Evolutionary conservation across 257 asterid genomes (phyloP).

Genomic region (Solanum corneliomulleri): DNA sequence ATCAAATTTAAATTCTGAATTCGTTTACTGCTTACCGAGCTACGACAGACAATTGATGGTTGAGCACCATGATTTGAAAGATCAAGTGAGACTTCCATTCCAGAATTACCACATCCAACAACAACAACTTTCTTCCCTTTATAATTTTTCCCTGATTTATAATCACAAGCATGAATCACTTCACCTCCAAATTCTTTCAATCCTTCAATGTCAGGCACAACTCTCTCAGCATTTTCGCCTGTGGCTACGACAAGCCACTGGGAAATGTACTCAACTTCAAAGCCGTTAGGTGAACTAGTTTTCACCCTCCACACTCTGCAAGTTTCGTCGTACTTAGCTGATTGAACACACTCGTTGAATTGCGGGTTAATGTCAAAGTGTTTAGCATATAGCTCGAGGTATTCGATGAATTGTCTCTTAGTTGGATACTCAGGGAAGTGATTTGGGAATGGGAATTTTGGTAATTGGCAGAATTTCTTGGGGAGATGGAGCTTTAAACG

Average conservation of each 20-base stretch:
- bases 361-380: slow-evolving; percentile 50
- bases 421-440: slow-evolving; percentile 75
- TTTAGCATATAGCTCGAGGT: slow-evolving; percentile 53
- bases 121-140: slow-evolving; percentile 72
- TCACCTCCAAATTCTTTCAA: slow-evolving; percentile 52
- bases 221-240: slow-evolving; percentile 69
- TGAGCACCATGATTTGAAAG: slow-evolving; percentile 72
- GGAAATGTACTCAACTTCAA: slow-evolving; percentile 71
- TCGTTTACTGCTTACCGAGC: slow-evolving; percentile 37
- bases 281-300: slow-evolving; percentile 19
- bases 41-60: slow-evolving; percentile 75
- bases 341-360: slow-evolving; percentile 56
- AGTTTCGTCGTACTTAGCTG: slow-evolving; percentile 66
- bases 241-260: slow-evolving; percentile 89
- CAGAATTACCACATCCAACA: slow-evolving; percentile 85
- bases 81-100: slow-evolving; percentile 97
- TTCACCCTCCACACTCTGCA: slow-evolving; percentile 60
- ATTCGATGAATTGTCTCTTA: slow-evolving; percentile 56
- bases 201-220: slow-evolving; percentile 71
- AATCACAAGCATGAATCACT: slow-evolving; percentile 67
- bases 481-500: slow-evolving; percentile 84
- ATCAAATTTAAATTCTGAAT: not conserved
- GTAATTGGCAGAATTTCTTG: slow-evolving; percentile 67
- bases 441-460: slow-evolving; percentile 58
- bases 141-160: slow-evolving; percentile 57